These are phyloP conservation scores for Elsinoe batatas DNA, from an alignment of 2,329 filamentous ascomycete species.

Conservation along the genomic window DNA sequence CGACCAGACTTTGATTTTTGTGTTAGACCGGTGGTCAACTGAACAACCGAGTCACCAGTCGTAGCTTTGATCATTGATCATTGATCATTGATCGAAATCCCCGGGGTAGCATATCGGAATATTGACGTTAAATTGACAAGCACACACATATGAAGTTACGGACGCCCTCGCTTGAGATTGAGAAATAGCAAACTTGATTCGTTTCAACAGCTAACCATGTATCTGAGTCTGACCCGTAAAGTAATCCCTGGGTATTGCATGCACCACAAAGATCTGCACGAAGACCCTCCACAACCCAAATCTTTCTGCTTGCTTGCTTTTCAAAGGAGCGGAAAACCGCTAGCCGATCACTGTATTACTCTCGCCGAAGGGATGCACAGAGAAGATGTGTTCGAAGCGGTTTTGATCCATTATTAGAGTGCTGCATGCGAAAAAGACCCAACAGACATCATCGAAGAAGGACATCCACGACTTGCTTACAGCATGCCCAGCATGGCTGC, in stretches of 20 bases:
- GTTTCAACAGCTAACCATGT: constrained; percentile 11
- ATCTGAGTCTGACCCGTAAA: constrained; percentile 3
- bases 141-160: neutral
- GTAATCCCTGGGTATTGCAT: constrained; percentile 6
- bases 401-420: constrained; percentile 10
- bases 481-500: constrained; percentile 39
- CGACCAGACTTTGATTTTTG: too few relatives aligned
- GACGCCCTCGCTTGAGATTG: neutral
- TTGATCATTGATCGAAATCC: too few relatives aligned
- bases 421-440: constrained; percentile 9
- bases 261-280: constrained; percentile 2
- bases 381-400: neutral
- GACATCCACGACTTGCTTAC: constrained; percentile 25
- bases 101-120: too few relatives aligned
- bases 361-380: neutral
- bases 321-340: neutral
- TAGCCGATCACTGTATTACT: neutral
- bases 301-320: neutral
- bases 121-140: too few relatives aligned
- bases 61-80: too few relatives aligned
- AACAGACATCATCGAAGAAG: constrained; percentile 5
- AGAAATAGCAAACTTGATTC: constrained; percentile 10
- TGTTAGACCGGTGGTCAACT: too few relatives aligned
- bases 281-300: neutral
- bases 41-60: too few relatives aligned